Conservation (phyloP, 768 basidiomycete genomes). For the Stropharia rugosoannulata region DNA sequence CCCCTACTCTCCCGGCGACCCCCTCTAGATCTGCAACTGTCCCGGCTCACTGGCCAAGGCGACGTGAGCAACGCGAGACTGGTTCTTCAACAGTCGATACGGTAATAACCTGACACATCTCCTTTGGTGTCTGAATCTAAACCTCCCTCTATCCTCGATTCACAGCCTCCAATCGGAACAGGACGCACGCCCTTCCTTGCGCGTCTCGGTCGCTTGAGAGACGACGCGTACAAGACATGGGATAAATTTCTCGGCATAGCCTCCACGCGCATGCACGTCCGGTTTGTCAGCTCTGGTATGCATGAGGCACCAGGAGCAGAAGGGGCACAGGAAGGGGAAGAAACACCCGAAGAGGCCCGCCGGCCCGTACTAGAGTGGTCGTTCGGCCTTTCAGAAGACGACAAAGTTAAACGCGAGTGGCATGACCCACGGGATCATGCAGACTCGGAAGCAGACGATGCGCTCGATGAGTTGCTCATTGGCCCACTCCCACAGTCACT, state of each 20-base stretch:
- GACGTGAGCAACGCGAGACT: conserved; percentile 8
- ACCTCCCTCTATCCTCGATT: neutral
- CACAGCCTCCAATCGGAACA: conserved; percentile 18
- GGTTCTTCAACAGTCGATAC: too few species aligned
- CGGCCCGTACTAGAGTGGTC: neutral
- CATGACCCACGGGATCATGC: neutral
- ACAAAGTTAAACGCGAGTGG: neutral
- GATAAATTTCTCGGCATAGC: conserved; percentile 37
- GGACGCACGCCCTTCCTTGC: conserved; percentile 42
- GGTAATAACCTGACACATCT: neutral
- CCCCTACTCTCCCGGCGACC: neutral
- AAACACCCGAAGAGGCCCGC: neutral
- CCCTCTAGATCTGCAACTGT: conserved; percentile 16
- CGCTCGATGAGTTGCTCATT: conserved; percentile 6
- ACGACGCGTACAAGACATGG: conserved; percentile 51
- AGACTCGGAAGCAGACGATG: neutral
- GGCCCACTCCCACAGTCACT: conserved; percentile 25
- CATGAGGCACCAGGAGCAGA: neutral
- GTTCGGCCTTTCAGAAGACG: neutral
- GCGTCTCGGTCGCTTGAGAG: conserved; percentile 51
- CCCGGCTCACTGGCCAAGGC: conserved; percentile 22
- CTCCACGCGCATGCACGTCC: conserved; percentile 24
- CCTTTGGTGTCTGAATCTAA: neutral
- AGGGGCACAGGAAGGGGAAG: neutral
- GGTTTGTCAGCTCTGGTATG: conserved; percentile 8